These are phyloP conservation scores for Bassia scoparia DNA, from an alignment of 148 eudicot genomes.

Conservation along the genomic window DNA sequence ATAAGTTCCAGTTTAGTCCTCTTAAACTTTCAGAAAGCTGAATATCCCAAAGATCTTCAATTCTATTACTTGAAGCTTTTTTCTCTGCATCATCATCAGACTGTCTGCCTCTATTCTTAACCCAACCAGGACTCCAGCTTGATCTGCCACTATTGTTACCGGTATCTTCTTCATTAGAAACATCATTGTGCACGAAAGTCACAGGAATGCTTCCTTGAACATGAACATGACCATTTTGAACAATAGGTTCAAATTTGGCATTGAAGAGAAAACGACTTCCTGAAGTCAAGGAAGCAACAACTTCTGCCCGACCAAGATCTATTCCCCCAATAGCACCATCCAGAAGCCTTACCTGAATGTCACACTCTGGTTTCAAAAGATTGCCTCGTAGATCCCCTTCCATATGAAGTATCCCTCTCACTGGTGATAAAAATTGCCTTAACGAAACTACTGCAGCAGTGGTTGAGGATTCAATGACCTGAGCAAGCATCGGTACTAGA, in stretches of 20 bases:
- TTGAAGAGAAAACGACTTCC: conserved; percentile 93
- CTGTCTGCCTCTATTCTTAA: conserved; percentile 55
- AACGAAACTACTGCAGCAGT: conserved; percentile 76
- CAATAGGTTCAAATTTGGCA: conserved; percentile 92
- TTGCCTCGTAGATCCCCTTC: conserved; percentile 98
- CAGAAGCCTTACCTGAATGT: conserved; percentile 94
- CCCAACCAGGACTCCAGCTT: conserved; percentile 76
- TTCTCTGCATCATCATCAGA: conserved; percentile 56
- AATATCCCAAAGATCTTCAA: conserved; percentile 84
- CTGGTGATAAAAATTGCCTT: conserved; percentile 81
- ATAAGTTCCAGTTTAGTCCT: conserved; percentile 87
- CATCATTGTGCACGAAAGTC: conserved; percentile 52
- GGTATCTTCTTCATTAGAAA: conserved; percentile 54
- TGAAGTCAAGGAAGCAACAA: conserved; percentile 95
- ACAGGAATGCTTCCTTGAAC: conserved; percentile 97
- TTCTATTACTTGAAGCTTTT: conserved; percentile 69
- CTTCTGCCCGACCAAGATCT: conserved; percentile 96
- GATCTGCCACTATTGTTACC: conserved; percentile 60
- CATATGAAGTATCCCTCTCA: conserved; percentile 94
- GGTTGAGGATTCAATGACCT: conserved; percentile 91
- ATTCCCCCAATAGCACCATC: conserved; percentile 98
- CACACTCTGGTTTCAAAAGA: conserved; percentile 95
- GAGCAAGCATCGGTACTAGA: conserved; percentile 85
- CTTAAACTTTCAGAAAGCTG: conserved; percentile 88
- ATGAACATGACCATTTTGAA: conserved; percentile 97